Conservation (phyloP, 306 rosid genomes). For the Inga laurina region DNA sequence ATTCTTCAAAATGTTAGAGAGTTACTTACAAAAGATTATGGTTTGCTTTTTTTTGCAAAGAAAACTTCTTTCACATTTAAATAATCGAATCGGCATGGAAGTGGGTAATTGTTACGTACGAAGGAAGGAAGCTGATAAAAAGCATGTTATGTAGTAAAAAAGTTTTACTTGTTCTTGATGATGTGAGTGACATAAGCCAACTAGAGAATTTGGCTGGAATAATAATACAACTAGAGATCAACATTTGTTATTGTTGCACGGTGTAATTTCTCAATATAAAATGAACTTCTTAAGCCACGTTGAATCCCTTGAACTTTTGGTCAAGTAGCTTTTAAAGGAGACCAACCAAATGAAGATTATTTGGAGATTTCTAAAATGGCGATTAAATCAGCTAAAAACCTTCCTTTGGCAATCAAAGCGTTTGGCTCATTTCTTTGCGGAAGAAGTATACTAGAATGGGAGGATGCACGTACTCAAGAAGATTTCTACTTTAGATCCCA, state of each 20-base stretch:
- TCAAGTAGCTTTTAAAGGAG: background rate
- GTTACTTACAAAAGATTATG: no score
- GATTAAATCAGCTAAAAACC: background rate
- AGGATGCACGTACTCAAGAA: background rate
- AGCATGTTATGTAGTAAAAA: background rate
- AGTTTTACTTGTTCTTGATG: background rate
- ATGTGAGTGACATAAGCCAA: background rate
- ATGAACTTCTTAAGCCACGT: background rate
- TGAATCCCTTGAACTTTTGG: background rate
- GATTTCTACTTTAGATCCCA: no score
- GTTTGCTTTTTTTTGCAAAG: no score
- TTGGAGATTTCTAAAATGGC: background rate
- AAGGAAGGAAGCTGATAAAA: background rate
- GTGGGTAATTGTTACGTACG: background rate
- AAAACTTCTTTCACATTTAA: background rate
- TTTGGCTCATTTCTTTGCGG: background rate
- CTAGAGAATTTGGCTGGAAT: background rate
- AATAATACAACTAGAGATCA: background rate
- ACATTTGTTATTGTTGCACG: background rate
- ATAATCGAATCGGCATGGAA: background rate
- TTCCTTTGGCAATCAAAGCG: background rate
- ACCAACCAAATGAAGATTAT: background rate
- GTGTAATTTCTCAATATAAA: background rate
- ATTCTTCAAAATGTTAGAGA: no score
- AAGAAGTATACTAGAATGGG: background rate